A percentile compares a stretch with the other conserved stretches of the same genome.
Conservation (phyloP, 306 rosid genomes). For the Luffa aegyptiaca region DNA sequence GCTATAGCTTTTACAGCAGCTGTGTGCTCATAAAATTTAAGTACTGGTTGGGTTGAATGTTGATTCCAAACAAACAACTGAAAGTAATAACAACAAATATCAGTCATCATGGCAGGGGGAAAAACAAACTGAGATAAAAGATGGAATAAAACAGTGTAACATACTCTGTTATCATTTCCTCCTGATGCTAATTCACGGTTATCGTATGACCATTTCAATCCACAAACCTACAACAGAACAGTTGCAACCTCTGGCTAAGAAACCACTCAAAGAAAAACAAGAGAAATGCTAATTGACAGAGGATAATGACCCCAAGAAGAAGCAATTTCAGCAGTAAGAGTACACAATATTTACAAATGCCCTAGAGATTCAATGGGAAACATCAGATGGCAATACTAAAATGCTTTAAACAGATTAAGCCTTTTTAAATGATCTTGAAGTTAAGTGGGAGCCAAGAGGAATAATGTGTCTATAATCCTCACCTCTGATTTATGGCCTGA, state of each 20-base stretch:
- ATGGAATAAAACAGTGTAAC: conserved; percentile 15
- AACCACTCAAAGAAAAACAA: background rate
- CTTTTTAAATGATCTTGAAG: background rate
- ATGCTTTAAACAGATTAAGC: background rate
- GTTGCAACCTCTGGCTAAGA: conserved; percentile 11
- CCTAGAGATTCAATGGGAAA: background rate
- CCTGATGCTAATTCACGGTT: conserved; percentile 98
- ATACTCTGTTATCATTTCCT: conserved; percentile 92
- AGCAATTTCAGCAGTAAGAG: background rate
- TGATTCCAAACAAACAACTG: conserved; percentile 98
- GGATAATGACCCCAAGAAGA: background rate
- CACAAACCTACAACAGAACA: conserved; percentile 68
- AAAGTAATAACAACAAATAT: conserved; percentile 14
- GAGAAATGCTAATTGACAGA: background rate
- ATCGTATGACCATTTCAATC: conserved; percentile 92
- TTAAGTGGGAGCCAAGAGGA: background rate
- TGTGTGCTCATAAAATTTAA: conserved; percentile 89
- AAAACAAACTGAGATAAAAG: conserved; percentile 5
- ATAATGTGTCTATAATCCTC: conserved; percentile 3
- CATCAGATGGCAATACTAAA: background rate
- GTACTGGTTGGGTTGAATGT: conserved; percentile 90
- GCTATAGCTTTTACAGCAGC: conserved; percentile 99
- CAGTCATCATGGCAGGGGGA: conserved; percentile 13
- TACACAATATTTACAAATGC: background rate
- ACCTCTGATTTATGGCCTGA: conserved; percentile 96